Percentiles rank a stretch among this genome's conserved stretches.
These are phyloP conservation scores for Chaetomium tenue DNA, from an alignment of 495 filamentous ascomycete genomes.

Conservation along the genomic window DNA sequence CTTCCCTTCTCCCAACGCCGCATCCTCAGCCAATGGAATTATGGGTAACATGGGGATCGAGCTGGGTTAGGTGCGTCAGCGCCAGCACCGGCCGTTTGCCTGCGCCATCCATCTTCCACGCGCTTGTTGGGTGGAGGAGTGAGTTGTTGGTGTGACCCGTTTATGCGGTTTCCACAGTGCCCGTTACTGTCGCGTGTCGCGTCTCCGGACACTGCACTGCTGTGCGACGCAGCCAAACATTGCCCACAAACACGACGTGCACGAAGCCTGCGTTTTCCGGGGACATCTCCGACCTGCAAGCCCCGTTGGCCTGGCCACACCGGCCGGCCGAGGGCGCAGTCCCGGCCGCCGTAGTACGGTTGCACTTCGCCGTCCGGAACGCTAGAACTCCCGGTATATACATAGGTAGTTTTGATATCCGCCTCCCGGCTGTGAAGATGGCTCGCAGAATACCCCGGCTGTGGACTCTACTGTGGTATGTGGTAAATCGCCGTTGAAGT, in stretches of 20 bases:
- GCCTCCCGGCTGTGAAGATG: not conserved
- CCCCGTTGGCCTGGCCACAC: too few relatives aligned
- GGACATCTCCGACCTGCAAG: not conserved
- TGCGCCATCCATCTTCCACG: not conserved
- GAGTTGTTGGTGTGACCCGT: not conserved
- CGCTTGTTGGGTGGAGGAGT: not conserved
- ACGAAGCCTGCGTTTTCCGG: not conserved
- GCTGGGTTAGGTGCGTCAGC: too few relatives aligned
- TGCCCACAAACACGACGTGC: not conserved
- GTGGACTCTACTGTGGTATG: not conserved
- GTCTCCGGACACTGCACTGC: not conserved
- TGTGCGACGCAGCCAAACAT: not conserved
- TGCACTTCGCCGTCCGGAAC: too few relatives aligned
- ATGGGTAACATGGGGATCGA: too few relatives aligned
- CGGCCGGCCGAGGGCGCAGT: not conserved
- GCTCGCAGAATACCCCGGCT: too few relatives aligned
- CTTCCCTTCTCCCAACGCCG: too few relatives aligned
- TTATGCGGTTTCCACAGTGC: conserved; percentile 1
- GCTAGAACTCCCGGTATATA: not conserved
- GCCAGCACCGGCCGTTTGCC: not conserved
- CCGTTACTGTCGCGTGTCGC: not conserved
- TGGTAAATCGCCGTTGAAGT: not conserved
- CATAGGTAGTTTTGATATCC: not conserved
- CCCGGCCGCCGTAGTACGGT: too few relatives aligned
- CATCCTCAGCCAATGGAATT: too few relatives aligned